These are phyloP conservation scores for Mallotus japonicus DNA, from an alignment of 441 rosid genomes.

Conservation along the genomic window DNA sequence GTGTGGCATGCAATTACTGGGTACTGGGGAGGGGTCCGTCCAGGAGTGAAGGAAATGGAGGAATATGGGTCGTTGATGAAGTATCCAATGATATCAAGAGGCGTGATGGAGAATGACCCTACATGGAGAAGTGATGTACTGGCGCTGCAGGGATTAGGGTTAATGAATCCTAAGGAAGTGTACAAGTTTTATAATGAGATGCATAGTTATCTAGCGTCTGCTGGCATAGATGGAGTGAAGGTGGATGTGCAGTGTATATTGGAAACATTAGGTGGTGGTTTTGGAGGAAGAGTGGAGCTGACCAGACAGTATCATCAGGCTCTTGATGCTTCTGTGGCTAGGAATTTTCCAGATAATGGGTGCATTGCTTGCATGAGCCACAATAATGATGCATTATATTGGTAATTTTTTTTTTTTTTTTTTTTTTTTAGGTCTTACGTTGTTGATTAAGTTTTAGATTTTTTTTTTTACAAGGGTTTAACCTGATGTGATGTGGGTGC, in stretches of 20 bases:
- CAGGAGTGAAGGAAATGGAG: constrained; percentile 63
- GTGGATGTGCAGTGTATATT: constrained; percentile 86
- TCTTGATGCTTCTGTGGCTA: constrained; percentile 73
- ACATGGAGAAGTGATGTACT: constrained; percentile 63
- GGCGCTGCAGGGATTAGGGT: constrained; percentile 75
- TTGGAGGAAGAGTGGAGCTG: constrained; percentile 84
- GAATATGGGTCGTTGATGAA: constrained; percentile 66
- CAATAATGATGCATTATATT: constrained; percentile 86
- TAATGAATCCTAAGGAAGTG: constrained; percentile 69
- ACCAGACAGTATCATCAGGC: constrained; percentile 87
- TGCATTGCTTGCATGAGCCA: constrained; percentile 96
- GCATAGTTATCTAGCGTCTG: constrained; percentile 69
- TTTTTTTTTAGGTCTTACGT: neutral
- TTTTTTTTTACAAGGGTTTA: neutral
- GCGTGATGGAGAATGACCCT: constrained; percentile 78
- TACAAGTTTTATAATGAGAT: constrained; percentile 68
- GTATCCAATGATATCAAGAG: constrained; percentile 61
- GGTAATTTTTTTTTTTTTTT: constrained; percentile 36
- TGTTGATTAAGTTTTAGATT: neutral
- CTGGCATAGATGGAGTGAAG: constrained; percentile 93
- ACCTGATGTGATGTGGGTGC: constrained; percentile 15
- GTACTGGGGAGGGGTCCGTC: constrained; percentile 95
- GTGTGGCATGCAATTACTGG: constrained; percentile 98
- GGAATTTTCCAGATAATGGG: constrained; percentile 82
- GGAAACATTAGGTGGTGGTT: constrained; percentile 83